Evolutionary conservation across 257 asterid genomes (phyloP).

Genomic region (Solanum ahanhuiri): DNA sequence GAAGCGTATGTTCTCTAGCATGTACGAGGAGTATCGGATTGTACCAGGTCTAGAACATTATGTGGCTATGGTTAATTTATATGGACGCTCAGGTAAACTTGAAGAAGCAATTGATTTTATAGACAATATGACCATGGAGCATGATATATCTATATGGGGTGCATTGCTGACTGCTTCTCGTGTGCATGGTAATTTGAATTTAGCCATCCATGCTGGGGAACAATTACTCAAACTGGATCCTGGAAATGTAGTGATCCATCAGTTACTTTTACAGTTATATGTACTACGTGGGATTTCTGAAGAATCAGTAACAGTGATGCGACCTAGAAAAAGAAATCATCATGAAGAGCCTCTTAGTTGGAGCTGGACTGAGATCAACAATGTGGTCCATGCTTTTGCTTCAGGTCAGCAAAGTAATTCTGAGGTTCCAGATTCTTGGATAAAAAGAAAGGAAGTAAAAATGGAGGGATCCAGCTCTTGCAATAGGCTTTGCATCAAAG

Average conservation of each 20-base stretch:
- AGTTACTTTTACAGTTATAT: conserved; percentile 33
- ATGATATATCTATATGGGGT: conserved; percentile 44
- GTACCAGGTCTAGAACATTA: conserved; percentile 53
- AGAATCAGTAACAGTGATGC: conserved; percentile 21
- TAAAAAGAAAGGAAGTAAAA: conserved; percentile 18
- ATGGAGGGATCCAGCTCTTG: conserved; percentile 16
- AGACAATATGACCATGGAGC: conserved; percentile 29
- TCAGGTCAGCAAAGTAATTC: conserved; percentile 23
- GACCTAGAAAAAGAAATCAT: conserved; percentile 25
- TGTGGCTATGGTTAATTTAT: conserved; percentile 55
- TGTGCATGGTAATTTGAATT: conserved; percentile 38
- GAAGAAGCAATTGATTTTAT: conserved; percentile 58
- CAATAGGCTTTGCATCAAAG: conserved; percentile 29
- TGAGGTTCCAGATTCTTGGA: conserved; percentile 34
- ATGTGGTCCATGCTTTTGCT: conserved; percentile 34
- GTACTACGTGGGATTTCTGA: conserved; percentile 32
- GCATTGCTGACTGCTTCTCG: conserved; percentile 62
- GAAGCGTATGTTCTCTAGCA: conserved; percentile 22
- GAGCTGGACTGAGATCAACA: conserved; percentile 54
- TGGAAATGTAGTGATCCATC: conserved; percentile 25
- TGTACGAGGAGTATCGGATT: conserved; percentile 39
- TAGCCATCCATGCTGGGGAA: conserved; percentile 63
- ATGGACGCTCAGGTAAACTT: conserved; percentile 66
- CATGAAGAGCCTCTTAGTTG: conserved; percentile 22
- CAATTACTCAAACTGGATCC: conserved; percentile 60